Evolutionary conservation across 306 rosid genomes (phyloP).

Genomic region (Vigna trinervia): DNA sequence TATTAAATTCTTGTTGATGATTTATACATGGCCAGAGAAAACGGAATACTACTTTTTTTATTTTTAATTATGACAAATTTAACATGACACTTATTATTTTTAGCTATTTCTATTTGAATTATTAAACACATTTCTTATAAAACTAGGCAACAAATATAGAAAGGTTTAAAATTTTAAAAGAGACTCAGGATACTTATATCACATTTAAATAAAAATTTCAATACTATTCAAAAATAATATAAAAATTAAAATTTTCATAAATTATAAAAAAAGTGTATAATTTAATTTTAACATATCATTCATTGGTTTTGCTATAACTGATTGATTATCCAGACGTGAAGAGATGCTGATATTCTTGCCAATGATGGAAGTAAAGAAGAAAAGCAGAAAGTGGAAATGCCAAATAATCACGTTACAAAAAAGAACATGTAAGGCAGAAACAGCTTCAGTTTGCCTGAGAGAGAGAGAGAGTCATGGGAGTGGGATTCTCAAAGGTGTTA

Average conservation of each 20-base stretch:
- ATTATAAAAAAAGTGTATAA: not conserved
- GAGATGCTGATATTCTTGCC: not conserved
- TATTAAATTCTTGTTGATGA: not conserved
- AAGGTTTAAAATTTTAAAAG: not conserved
- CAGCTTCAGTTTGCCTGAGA: not conserved
- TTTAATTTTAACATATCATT: too few species aligned
- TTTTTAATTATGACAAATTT: too few species aligned
- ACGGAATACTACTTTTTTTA: not conserved
- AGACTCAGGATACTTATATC: not conserved
- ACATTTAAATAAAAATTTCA: not conserved
- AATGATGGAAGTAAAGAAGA: not conserved
- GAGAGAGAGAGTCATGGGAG: constrained; percentile 51
- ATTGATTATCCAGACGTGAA: not conserved
- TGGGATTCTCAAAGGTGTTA: constrained; percentile 23
- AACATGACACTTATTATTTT: too few species aligned
- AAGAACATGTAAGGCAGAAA: not conserved
- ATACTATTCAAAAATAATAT: not conserved
- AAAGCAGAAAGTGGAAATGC: constrained; percentile 20
- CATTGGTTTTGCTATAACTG: not conserved
- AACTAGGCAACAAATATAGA: not conserved
- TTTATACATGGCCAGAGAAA: not conserved
- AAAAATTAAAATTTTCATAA: not conserved
- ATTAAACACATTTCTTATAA: not conserved
- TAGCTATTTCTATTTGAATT: too few species aligned
- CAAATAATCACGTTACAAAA: not conserved